Conservation (phyloP, 441 rosid genomes). For the Rhodomyrtus psidioides region DNA sequence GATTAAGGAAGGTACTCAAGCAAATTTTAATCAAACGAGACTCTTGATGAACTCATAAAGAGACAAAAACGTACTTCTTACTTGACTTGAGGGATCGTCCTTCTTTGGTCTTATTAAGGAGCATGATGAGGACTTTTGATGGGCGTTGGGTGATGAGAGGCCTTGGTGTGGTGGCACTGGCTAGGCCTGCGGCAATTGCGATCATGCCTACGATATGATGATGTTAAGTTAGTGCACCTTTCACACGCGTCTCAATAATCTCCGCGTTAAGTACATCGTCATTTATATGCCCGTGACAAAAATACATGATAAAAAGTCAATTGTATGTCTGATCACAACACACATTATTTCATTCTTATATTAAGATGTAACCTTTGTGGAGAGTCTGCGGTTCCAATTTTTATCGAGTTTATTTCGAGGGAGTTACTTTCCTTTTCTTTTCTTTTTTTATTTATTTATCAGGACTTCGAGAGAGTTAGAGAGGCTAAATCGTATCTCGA, state of each 20-base stretch:
- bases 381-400: neutral
- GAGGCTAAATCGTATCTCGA: neutral
- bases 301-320: neutral
- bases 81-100: neutral
- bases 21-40: neutral
- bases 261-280: neutral
- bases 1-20: neutral
- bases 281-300: neutral
- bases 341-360: neutral
- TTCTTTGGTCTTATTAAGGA: neutral
- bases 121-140: neutral
- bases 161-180: neutral
- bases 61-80: neutral
- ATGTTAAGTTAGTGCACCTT: neutral
- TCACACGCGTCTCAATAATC: neutral
- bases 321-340: too few species aligned
- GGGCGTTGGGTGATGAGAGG: neutral
- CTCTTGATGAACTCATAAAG: neutral
- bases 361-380: neutral
- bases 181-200: too few species aligned
- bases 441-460: too few species aligned
- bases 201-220: too few species aligned
- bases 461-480: neutral
- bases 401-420: neutral
- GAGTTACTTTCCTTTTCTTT: too few species aligned